Base-by-base conservation (phyloP, 768 basidiomycete species). In the Pulveroboletus ravenelii region DNA sequence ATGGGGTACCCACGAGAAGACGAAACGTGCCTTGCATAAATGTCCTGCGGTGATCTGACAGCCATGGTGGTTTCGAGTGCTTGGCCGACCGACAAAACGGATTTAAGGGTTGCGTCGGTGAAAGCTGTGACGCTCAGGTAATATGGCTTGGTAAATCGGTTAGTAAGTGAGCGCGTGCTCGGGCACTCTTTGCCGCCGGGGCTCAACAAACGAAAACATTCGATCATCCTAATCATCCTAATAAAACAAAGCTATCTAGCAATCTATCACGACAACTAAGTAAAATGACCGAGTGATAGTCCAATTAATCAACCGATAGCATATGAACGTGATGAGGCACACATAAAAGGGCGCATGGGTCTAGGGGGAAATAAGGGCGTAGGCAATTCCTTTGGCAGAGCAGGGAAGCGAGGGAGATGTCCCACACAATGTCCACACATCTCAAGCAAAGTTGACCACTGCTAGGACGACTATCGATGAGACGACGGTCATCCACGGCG, bases 1-100 rank as follows among this genome's bases (percentile, higher is more conserved):
- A 72, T 51, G 3, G 70, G 71, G 45, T 66, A 68, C 1, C 73
- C 74, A 30, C 67, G 64, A 14, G 61, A 50, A 20, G 57, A 54
- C 0, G 58, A 59, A 37, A 60, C 55, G 7, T 59, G 52, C 41
- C 56, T 54, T 36, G 64, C 56, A 60, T 68, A 66, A 1, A 55
- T 41, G 49, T 64, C 64, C 18, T 63, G 62, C 1, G 60, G 53
- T 1, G 62, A 53, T 44, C 59, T 61, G 49, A 53, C 62, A 4
- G 53, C 56, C 59, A 64, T 64, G 15, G 43, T 51, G 31, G 36
- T 32, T 29, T 30, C 0, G 37, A 48, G 35, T 35, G 34, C 10
- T 18, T 45, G 38, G 10, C 25, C 32, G 9, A 23, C 13, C 13
- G 23, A 29, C 12, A 34, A 35, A 20, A 38, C 18, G 23, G 25